Evolutionary conservation across 305 asterid species (phyloP).

Genomic region (Stenogyne calaminthoides): DNA sequence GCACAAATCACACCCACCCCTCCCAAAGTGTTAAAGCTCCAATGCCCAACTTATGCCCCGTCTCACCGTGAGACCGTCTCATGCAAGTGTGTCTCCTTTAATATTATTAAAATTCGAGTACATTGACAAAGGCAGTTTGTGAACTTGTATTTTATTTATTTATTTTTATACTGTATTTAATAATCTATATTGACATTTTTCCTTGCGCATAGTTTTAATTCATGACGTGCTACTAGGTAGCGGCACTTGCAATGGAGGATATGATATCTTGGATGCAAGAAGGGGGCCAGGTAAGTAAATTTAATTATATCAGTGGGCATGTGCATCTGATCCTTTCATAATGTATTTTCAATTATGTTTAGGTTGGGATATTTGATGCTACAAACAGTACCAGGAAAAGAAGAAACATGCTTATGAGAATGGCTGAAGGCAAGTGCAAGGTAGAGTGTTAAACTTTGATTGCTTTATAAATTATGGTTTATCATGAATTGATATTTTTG

Average conservation of each 20-base stretch:
- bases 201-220: conserved; percentile 74
- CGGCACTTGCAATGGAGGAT: conserved; percentile 99
- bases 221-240: conserved; percentile 93
- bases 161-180: conserved; percentile 19
- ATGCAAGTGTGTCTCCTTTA: too few relatives aligned
- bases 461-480: conserved; percentile 4
- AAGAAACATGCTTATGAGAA: conserved; percentile 94
- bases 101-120: conserved; percentile 21
- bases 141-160: conserved; percentile 27
- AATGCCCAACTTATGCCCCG: too few relatives aligned
- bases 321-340: conserved; percentile 29
- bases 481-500: conserved; percentile 3
- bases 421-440: conserved; percentile 99
- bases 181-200: conserved; percentile 50
- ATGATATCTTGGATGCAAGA: conserved; percentile 99
- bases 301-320: conserved; percentile 22
- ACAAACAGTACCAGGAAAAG: conserved; percentile 88
- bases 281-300: conserved; percentile 90
- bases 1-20: too few relatives aligned
- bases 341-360: conserved; percentile 34
- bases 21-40: too few relatives aligned
- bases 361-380: conserved; percentile 99
- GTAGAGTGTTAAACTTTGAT: conserved; percentile 38
- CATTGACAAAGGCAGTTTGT: conserved; percentile 13
- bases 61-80: too few relatives aligned